Evolutionary conservation across 176 grass and related monocot species (phyloP).

Genomic region (Carex kokanica): DNA sequence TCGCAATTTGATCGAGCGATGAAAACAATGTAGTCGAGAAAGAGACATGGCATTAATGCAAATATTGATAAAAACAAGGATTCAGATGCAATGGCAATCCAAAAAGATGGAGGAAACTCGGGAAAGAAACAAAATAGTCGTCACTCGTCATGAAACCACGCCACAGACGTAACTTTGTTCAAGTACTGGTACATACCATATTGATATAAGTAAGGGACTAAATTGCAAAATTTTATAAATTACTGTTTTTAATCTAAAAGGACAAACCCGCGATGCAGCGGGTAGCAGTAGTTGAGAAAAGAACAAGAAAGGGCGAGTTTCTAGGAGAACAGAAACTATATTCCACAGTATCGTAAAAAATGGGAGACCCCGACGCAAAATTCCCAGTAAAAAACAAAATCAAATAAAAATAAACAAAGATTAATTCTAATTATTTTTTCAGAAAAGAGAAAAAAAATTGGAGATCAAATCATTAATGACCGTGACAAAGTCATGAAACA

Average conservation of each 20-base stretch:
- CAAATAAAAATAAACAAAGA: neutral
- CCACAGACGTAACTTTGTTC: neutral
- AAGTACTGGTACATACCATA: neutral
- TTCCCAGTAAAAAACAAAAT: conserved; percentile 12
- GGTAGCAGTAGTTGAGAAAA: neutral
- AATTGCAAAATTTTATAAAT: neutral
- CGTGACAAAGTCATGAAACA: neutral
- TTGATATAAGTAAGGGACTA: neutral
- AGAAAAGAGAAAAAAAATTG: neutral
- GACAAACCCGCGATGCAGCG: neutral
- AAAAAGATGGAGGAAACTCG: neutral
- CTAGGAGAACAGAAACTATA: neutral
- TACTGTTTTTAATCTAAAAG: neutral
- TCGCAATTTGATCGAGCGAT: neutral
- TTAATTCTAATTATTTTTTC: no score
- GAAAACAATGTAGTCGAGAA: conserved; percentile 3
- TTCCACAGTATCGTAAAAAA: neutral
- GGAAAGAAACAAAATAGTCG: neutral
- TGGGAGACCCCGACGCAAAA: neutral
- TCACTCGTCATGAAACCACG: neutral
- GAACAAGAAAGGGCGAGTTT: neutral
- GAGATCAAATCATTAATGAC: conserved; percentile 11
- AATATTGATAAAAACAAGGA: conserved; percentile 17
- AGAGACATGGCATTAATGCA: neutral
- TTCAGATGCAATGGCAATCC: neutral